Percentiles rank a stretch among this genome's conserved stretches.
These are phyloP conservation scores for Dentipellis fragilis DNA, from an alignment of 768 basidiomycete species.

Conservation along the genomic window DNA sequence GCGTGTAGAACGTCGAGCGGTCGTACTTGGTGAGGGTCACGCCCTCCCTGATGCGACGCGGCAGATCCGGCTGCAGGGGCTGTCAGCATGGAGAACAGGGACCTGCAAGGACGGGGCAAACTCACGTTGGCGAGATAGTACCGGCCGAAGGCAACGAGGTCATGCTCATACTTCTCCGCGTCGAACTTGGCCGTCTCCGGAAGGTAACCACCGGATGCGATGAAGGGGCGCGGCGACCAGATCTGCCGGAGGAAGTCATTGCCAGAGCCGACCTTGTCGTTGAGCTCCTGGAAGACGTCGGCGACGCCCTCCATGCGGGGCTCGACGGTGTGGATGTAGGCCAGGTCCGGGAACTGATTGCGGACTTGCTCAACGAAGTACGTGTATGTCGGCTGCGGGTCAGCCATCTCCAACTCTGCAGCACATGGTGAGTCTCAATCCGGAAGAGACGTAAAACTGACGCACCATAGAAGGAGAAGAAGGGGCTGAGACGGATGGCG, in stretches of 20 bases:
- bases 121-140: conserved; percentile 21
- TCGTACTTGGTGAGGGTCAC: conserved; percentile 1
- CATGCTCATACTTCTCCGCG: conserved; percentile 9
- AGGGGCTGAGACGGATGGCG: conserved; percentile 25
- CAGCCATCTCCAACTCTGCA: conserved; percentile 12
- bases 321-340: conserved; percentile 28
- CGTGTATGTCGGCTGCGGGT: conserved; percentile 17
- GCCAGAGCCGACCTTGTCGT: not conserved
- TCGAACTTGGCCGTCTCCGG: conserved; percentile 10
- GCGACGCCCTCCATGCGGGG: conserved; percentile 3
- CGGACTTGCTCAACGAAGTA: conserved; percentile 17
- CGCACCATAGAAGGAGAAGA: not conserved
- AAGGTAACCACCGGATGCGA: conserved; percentile 13
- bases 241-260: conserved; percentile 14
- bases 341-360: conserved; percentile 19
- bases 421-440: not conserved
- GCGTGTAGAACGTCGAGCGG: conserved; percentile 1
- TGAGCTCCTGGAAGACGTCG: not conserved
- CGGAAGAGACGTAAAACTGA: not conserved
- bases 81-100: not conserved
- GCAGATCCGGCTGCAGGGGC: conserved; percentile 9
- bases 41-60: conserved; percentile 5
- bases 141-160: conserved; percentile 17
- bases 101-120: too few relatives aligned
- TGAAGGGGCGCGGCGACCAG: conserved; percentile 9